These are phyloP conservation scores for Paragyromitra xinjiangensis DNA, from an alignment of 495 filamentous ascomycete species.

Conservation along the genomic window DNA sequence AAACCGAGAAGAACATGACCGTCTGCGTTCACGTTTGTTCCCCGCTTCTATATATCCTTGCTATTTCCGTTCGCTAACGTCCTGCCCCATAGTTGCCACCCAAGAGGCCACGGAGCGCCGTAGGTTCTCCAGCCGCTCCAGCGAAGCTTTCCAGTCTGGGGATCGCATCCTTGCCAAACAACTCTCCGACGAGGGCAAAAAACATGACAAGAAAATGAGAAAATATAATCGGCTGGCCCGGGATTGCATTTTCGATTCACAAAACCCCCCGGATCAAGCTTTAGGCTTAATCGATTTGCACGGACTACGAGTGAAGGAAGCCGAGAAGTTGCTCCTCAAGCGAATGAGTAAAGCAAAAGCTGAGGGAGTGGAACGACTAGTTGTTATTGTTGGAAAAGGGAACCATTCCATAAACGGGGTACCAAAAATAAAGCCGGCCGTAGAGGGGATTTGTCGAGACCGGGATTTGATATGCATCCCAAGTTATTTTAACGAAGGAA, in stretches of 20 bases:
- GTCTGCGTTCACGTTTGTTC: conserved; percentile 77
- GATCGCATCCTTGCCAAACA: conserved; percentile 80
- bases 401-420: conserved; percentile 76
- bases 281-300: conserved; percentile 88
- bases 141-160: conserved; percentile 78
- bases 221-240: conserved; percentile 85
- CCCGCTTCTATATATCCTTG: background rate
- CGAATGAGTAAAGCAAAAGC: conserved; percentile 77
- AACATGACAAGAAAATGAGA: conserved; percentile 78
- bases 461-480: no score
- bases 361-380: conserved; percentile 76
- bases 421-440: conserved; percentile 87
- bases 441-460: conserved; percentile 63
- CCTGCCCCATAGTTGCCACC: conserved; percentile 65
- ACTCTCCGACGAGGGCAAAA: conserved; percentile 82
- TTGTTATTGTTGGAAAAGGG: conserved; percentile 92
- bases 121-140: conserved; percentile 76
- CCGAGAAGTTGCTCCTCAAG: conserved; percentile 83
- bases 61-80: background rate
- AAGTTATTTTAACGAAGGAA: no score
- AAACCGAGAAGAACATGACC: conserved; percentile 87
- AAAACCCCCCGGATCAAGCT: conserved; percentile 70
- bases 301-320: conserved; percentile 91
- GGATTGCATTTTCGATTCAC: conserved; percentile 90
- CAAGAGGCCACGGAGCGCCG: conserved; percentile 76